phyloP scores from a whole-genome alignment of 495 filamentous ascomycete species.

The Aspergillus incahuasiensis region DNA sequence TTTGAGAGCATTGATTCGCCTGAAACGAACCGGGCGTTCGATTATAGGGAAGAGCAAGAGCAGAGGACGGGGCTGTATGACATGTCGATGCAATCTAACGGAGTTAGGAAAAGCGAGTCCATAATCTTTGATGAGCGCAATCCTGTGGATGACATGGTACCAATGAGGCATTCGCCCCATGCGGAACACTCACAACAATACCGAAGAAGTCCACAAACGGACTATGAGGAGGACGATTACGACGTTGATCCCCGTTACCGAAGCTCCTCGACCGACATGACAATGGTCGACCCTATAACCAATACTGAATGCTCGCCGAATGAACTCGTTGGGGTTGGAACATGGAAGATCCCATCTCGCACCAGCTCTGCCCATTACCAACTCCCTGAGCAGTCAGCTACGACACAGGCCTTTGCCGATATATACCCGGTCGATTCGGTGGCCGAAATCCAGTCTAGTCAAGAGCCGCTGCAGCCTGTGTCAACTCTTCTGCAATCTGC shows the following conservation, averaged over 20 bases:
- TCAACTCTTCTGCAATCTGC: conserved; percentile 21
- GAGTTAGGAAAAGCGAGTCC: not conserved
- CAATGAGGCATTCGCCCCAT: not conserved
- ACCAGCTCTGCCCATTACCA: conserved; percentile 6
- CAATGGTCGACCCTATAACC: conserved; percentile 6
- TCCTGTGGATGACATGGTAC: not conserved
- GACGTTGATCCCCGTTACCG: conserved; percentile 16
- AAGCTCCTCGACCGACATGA: conserved; percentile 2
- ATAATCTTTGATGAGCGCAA: conserved; percentile 4
- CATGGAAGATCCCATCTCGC: conserved; percentile 4
- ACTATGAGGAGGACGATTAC: conserved; percentile 14
- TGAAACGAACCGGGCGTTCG: not conserved
- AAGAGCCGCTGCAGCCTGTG: conserved; percentile 12
- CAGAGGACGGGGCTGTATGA: not conserved
- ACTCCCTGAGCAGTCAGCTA: conserved; percentile 12
- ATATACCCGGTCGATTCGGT: conserved; percentile 15
- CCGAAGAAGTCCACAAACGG: not conserved
- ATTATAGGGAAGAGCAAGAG: not conserved
- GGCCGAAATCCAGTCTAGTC: conserved; percentile 11
- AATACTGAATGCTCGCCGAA: conserved; percentile 6
- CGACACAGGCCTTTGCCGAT: conserved; percentile 16
- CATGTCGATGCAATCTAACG: not conserved
- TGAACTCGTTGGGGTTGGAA: conserved; percentile 23
- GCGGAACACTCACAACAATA: not conserved
- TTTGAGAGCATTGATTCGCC: not conserved